phyloP scores from a whole-genome alignment of 1,284 basidiomycete species.

The Athelia psychrophila region DNA sequence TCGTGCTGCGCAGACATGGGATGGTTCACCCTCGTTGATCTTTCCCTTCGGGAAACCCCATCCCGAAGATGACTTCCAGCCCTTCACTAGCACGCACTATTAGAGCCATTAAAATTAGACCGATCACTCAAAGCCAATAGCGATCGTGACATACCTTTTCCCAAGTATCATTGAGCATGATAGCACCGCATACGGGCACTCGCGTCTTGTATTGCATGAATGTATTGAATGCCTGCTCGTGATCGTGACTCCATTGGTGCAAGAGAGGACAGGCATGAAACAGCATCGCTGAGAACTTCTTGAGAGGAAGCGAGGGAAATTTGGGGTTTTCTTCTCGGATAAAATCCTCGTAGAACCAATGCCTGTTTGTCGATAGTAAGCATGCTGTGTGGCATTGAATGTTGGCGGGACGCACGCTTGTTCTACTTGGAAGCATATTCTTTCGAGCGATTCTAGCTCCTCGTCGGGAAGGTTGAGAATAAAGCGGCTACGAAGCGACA shows the following conservation, averaged over 20 bases:
- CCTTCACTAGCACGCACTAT: constrained; percentile 92
- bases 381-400: constrained; percentile 9
- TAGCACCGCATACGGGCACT: constrained; percentile 98
- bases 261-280: constrained; percentile 83
- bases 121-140: constrained; percentile 4
- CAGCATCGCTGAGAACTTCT: constrained; percentile 93
- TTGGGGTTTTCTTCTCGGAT: constrained; percentile 88
- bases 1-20: constrained; percentile 82
- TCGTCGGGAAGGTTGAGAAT: constrained; percentile 95
- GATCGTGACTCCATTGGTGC: constrained; percentile 75
- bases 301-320: constrained; percentile 85
- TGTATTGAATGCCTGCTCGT: constrained; percentile 76
- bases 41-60: constrained; percentile 99
- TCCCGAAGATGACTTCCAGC: constrained; percentile 94
- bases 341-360: constrained; percentile 99
- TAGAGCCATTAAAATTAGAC: constrained; percentile 9
- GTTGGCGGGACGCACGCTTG: constrained; percentile 75
- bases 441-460: constrained; percentile 88
- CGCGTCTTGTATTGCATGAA: constrained; percentile 97
- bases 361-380: constrained; percentile 47
- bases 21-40: constrained; percentile 92
- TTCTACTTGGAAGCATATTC: constrained; percentile 98
- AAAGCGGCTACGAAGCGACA: constrained; percentile 68
- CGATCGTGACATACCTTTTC: constrained; percentile 71
- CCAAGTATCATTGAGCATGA: constrained; percentile 89